Conservation (phyloP, 2,329 filamentous ascomycete species). For the Talaromyces sp. region DNA sequence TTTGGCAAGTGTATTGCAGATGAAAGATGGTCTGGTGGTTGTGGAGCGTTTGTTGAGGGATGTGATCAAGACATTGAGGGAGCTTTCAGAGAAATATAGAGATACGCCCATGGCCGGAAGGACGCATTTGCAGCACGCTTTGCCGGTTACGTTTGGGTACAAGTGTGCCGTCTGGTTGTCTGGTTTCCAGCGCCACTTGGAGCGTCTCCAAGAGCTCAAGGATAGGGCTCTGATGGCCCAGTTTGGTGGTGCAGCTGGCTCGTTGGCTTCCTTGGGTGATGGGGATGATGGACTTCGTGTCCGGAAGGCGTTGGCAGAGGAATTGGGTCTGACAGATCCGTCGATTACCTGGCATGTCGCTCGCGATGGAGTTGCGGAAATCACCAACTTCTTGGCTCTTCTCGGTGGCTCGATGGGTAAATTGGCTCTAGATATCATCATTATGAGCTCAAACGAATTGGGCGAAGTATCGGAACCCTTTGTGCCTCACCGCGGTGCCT, state of each 20-base stretch:
- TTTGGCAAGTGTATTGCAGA: conserved; percentile 52
- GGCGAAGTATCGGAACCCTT: conserved; percentile 56
- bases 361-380: conserved; percentile 53
- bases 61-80: conserved; percentile 43
- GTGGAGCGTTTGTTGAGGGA: conserved; percentile 45
- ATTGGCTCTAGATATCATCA: conserved; percentile 54
- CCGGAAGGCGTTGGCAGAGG: conserved; percentile 47
- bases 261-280: conserved; percentile 51
- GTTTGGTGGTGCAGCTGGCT: conserved; percentile 56
- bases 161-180: conserved; percentile 57
- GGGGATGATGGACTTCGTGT: conserved; percentile 49
- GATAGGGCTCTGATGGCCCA: conserved; percentile 51
- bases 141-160: conserved; percentile 57
- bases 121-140: conserved; percentile 57
- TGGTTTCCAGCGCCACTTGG: conserved; percentile 47
- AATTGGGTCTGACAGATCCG: conserved; percentile 49
- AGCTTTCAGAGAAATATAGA: conserved; percentile 45
- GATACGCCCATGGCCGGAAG: conserved; percentile 57
- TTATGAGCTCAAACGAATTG: conserved; percentile 58
- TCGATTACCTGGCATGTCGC: conserved; percentile 58
- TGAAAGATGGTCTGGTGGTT: conserved; percentile 49
- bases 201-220: conserved; percentile 48
- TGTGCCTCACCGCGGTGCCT: conserved; percentile 53
- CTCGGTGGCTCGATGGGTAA: conserved; percentile 55
- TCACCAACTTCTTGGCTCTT: conserved; percentile 52